These are phyloP conservation scores for Symbiodinium pilosum DNA, from an alignment of 73 alveolate species.

Conservation along the genomic window DNA sequence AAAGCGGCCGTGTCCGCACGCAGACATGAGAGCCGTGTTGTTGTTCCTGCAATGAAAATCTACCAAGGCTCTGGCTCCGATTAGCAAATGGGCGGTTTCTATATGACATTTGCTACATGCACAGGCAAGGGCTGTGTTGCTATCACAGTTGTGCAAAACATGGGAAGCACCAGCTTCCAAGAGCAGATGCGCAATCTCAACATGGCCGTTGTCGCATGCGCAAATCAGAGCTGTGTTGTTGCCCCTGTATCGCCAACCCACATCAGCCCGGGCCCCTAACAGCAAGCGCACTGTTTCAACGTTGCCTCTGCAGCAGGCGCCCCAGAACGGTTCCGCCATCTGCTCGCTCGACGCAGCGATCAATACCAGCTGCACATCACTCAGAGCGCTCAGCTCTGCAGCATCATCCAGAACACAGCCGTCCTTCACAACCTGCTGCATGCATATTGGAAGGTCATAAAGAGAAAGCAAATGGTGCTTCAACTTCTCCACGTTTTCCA, in stretches of 20 bases:
- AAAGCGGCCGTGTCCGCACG: neutral
- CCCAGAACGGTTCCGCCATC: neutral
- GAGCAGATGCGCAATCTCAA: no score
- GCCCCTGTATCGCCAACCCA: no score
- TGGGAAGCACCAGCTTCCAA: no score
- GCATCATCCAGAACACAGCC: neutral
- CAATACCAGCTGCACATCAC: neutral
- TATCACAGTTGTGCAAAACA: no score
- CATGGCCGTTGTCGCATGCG: no score
- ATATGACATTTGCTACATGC: no score
- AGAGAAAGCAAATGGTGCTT: neutral
- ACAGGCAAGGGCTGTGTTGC: no score
- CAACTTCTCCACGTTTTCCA: neutral
- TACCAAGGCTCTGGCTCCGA: no score
- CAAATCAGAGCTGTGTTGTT: no score
- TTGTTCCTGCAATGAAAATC: no score
- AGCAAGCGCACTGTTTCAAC: neutral
- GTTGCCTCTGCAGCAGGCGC: neutral
- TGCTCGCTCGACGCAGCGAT: neutral
- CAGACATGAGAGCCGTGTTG: neutral
- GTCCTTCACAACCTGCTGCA: neutral
- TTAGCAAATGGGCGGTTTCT: no score
- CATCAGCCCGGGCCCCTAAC: neutral
- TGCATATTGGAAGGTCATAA: neutral
- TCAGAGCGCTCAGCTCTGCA: neutral